Evolutionary conservation across 2,329 filamentous ascomycete genomes (phyloP), one percentile per base, ranked within the genome.

Genomic region (Fusarium globosum): DNA sequence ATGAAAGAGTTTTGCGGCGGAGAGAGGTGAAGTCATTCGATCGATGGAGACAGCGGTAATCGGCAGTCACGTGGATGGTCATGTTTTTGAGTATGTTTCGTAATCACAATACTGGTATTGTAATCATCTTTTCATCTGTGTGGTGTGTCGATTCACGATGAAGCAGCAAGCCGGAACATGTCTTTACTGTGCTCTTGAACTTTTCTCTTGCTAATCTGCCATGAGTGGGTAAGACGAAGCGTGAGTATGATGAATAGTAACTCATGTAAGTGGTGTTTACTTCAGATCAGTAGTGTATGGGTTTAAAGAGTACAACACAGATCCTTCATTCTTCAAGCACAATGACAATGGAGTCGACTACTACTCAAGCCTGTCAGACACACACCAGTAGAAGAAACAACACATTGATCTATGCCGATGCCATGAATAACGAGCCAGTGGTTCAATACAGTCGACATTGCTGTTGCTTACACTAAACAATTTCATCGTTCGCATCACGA

Each of bases 11-110:
- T 69, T 56, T 60, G 46, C 41, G 26, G 53, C 46, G n/a, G 51
- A 52, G 33, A 64, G 53, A 67, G 60, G 56, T 65, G 69, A 69
- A 69, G 68, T 68, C 67, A 69, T 69, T 38, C 59, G 51, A 69
- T 52, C 21, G 35, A 59, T 59, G 23, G 35, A 52, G 43, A 36
- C 26, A 30, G 35, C 21, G 41, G 35, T 41, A 35, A 65, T 62
- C n/a, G 13, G 6, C 38, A 26, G 35, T 69, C 67, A 69, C 67
- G 67, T 69, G 67, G 38, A 20, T 43, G 18, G 39, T 62, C 62
- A 62, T 63, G 35, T 49, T 52, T 28, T 53, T 52, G 39, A 46
- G 28, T 20, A 36, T 58, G 49, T 35, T 58, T 58, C 30, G 41
- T 58, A 36, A 49, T 58, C 35, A 20, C 14, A 12, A 36, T 26